Evolutionary conservation across 1,284 basidiomycete genomes (phyloP).

Genomic region (Sparassis latifolia): DNA sequence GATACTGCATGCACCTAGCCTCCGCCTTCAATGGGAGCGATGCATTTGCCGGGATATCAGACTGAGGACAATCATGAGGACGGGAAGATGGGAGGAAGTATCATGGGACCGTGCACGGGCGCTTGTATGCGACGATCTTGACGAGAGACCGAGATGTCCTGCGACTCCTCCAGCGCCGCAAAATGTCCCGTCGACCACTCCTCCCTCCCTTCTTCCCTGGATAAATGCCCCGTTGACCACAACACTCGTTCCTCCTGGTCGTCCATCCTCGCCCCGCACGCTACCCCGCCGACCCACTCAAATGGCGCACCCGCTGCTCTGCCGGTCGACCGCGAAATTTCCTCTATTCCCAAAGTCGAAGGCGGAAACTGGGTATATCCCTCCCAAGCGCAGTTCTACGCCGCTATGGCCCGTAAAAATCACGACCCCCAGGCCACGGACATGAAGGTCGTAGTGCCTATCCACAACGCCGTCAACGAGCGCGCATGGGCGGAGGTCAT

Average conservation of each 20-base stretch:
- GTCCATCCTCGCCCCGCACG: conserved; percentile 33
- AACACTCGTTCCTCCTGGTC: conserved; percentile 45
- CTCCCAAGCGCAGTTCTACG: conserved; percentile 96
- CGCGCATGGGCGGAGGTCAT: conserved; percentile 89
- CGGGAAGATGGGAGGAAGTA: neutral
- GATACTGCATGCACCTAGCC: neutral
- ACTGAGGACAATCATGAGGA: neutral
- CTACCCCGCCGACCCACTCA: conserved; percentile 12
- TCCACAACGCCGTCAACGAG: conserved; percentile 99
- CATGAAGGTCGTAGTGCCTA: conserved; percentile 95
- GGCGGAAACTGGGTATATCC: conserved; percentile 93
- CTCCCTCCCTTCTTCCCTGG: conserved; percentile 18
- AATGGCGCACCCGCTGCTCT: conserved; percentile 27
- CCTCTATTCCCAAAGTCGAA: conserved; percentile 77
- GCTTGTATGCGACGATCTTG: neutral
- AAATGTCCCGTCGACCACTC: conserved; percentile 58
- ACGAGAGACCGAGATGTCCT: neutral
- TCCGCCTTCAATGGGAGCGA: neutral
- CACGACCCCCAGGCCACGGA: conserved; percentile 78
- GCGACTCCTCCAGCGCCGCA: conserved; percentile 25
- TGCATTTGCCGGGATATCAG: neutral
- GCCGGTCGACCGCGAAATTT: conserved; percentile 71
- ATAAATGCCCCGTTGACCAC: conserved; percentile 55
- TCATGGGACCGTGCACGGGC: neutral
- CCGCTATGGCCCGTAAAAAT: conserved; percentile 92